Percentiles rank a stretch among this genome's conserved stretches.
These are phyloP conservation scores for Clitopilus hobsonii DNA, from an alignment of 768 basidiomycete genomes.

Conservation along the genomic window DNA sequence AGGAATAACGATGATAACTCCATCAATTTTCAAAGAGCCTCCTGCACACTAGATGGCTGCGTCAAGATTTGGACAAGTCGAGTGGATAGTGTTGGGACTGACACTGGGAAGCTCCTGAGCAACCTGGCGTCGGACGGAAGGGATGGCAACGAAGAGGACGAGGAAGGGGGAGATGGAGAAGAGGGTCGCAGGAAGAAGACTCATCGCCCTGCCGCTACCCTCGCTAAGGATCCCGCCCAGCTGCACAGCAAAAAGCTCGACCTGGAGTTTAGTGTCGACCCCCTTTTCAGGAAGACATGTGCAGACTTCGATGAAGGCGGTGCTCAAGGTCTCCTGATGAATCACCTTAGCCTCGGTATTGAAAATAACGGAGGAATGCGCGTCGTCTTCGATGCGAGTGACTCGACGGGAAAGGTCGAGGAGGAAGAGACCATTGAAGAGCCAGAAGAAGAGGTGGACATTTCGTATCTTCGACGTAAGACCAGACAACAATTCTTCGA, in stretches of 20 bases:
- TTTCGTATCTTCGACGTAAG: constrained; percentile 60
- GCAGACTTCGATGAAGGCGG: constrained; percentile 99
- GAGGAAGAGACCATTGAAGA: constrained; percentile 76
- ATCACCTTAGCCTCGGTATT: constrained; percentile 78
- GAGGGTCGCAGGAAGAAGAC: constrained; percentile 61
- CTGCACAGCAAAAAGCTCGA: constrained; percentile 91
- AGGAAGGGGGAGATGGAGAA: constrained; percentile 57
- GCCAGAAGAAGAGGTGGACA: constrained; percentile 61
- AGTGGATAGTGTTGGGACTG: constrained; percentile 94
- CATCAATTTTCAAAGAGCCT: constrained; percentile 99
- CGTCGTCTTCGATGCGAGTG: constrained; percentile 95
- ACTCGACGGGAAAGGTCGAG: constrained; percentile 76
- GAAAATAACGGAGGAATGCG: constrained; percentile 79
- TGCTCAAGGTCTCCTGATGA: constrained; percentile 94
- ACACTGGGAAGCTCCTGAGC: constrained; percentile 91
- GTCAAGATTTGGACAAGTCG: constrained; percentile 99
- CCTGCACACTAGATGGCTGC: constrained; percentile 95
- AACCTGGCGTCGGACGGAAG: constrained; percentile 67
- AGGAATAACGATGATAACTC: constrained; percentile 91
- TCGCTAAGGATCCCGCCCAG: constrained; percentile 82
- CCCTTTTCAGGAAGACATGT: constrained; percentile 95
- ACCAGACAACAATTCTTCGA: constrained; percentile 4
- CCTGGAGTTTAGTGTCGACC: constrained; percentile 93
- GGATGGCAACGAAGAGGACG: constrained; percentile 56
- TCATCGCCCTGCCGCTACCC: constrained; percentile 72